Base-by-base conservation (phyloP, 2,329 filamentous ascomycete genomes). In the Pseudocercospora fijiensis region DNA sequence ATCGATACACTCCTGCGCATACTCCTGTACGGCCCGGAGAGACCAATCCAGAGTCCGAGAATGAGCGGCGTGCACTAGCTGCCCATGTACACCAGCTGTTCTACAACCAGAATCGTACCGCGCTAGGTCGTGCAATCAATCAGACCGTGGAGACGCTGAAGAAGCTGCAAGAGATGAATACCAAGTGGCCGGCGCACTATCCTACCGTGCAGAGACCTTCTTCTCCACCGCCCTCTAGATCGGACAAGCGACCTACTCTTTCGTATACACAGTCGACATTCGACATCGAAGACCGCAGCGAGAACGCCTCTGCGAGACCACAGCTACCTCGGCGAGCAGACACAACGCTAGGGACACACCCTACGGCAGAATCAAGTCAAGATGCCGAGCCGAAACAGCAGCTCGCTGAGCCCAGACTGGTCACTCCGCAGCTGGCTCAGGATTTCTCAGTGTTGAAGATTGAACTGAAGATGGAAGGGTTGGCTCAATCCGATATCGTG, bases 401-500 rank as follows among this genome's bases (percentile, higher is more conserved):
- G 66, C 75, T 82, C 37, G 77, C 85, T 9, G 92, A 96, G 74
- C 94, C 94, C 13, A 85, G 95, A 68, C 83, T 99, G 24, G 89
- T 98, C 65, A 92, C 92, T 1, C 91, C 92, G 28, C 92, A 98
- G 77, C 92, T 98, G 67, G 91, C 93, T 2, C 92, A 96, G 69
- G 93, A 99, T 73, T 97, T 98, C 72, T 98, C 94, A 0, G 89
- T 99, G 30, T 79, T 99, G 68, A 99, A 98, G 79, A 82, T 99
- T 66, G 95, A 99, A 76, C 80, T 99, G 62, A 96, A 97, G 79
- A 84, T 99, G 61, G 93, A 94, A 30, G 83, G 90, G 5, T 77
- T 96, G 57, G 90, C 92, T 65, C 95, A 98, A 74, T 85, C 91
- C 0, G 93, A 98, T 73, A 82, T 98, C 18, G 93, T 98, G 8